Base-by-base conservation (phyloP, 768 basidiomycete genomes). In the Leccinum disarticulatum region DNA sequence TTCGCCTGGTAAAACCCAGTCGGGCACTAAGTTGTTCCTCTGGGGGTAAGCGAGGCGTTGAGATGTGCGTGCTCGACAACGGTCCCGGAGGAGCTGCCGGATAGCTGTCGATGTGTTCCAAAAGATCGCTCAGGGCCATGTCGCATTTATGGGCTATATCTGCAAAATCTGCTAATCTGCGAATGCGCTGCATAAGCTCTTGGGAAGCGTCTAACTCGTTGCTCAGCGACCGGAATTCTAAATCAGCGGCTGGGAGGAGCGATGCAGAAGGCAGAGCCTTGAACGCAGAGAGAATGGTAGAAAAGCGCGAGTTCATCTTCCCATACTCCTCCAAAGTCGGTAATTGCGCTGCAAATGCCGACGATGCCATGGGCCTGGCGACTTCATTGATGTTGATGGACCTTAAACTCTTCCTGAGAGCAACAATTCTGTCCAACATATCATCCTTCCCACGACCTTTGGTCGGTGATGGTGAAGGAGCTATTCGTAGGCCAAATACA, bases 81-180 rank as follows among this genome's bases (percentile, higher is more conserved):
- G 80, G 73, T 5, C 81, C 78, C 28, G 77, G 69, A 5, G 87
- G 87, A 33, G 77, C 70, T 3, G 83, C 80, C 9, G 93, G 92
- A 68, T 86, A 93, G 66, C 88, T 91, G 70, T 95, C 93, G 56
- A 93, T 80, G 66, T 93, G 90, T 66, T 93, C 90, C 50, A 95
- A 76, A 5, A 95, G 78, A 70, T 94, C 91, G 65, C 93, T 95
- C 48, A 94, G 77, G 22, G 86, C 83, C n/a, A 79, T 76, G 69
- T 95, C 93, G 64, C 90, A 92, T 19, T 70, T 68, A 28, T 78
- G 77, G 9, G 88, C 70, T 36, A 76, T 68, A 22, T 78, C 73
- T 6, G 78, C 73, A 52, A 93, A 74, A n/a, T 77, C 74, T 10
- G 80, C 82, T n/a, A 95, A 74, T 38, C 73, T 74, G 54, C 81